phyloP scores from a whole-genome alignment of 2,329 filamentous ascomycete species.

The Nothopassalora personata region DNA sequence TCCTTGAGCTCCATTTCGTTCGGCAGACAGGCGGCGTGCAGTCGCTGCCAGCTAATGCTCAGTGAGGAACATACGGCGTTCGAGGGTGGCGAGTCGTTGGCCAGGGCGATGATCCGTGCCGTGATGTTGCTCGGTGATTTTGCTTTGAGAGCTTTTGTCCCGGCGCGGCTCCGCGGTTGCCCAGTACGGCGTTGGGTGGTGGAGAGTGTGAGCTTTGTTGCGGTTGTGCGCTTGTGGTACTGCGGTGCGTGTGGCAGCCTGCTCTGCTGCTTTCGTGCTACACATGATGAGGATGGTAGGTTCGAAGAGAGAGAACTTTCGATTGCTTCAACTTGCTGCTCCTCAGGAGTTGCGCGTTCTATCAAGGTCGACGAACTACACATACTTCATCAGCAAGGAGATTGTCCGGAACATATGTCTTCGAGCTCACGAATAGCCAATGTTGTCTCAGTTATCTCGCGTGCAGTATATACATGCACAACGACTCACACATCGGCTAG shows the following conservation, averaged over 20 bases:
- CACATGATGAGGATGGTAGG: no score
- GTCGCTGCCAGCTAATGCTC: neutral
- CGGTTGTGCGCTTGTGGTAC: neutral
- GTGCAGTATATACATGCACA: neutral
- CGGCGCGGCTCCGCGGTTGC: neutral
- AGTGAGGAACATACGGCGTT: neutral
- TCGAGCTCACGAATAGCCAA: neutral
- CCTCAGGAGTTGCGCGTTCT: neutral
- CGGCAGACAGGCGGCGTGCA: neutral
- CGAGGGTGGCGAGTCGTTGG: neutral
- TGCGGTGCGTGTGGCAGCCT: neutral
- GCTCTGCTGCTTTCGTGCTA: neutral
- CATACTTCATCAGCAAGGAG: neutral
- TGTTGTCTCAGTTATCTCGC: neutral
- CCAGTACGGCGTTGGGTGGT: no score
- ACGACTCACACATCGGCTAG: neutral
- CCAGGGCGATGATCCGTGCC: neutral
- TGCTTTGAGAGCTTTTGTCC: neutral
- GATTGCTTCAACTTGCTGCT: neutral
- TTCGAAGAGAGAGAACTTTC: no score
- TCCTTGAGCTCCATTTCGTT: neutral
- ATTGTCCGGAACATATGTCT: neutral
- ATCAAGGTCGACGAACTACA: neutral
- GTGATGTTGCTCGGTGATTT: no score
- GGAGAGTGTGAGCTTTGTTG: neutral